Evolutionary conservation across 805 yeast species (phyloP).

Genomic region (Spathaspora arborariae): DNA sequence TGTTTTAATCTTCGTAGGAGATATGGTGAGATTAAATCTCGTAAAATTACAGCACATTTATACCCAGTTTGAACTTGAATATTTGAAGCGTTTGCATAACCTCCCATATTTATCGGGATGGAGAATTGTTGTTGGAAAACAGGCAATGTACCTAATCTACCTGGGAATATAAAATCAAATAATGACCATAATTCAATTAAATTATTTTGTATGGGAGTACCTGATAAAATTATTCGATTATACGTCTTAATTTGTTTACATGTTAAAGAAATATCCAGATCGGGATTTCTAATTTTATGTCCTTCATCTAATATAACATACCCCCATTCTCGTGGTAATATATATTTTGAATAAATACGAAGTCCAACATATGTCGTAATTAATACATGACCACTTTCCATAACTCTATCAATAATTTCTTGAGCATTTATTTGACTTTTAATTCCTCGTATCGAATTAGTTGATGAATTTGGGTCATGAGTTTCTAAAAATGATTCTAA

Average conservation of each 20-base stretch:
- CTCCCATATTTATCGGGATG: constrained; percentile 92
- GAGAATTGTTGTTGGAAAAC: constrained; percentile 92
- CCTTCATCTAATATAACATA: constrained; percentile 94
- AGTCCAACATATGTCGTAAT: constrained; percentile 92
- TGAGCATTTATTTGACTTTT: constrained; percentile 38
- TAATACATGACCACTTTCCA: constrained; percentile 72
- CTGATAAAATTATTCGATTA: constrained; percentile 85
- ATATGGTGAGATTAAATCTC: constrained; percentile 89
- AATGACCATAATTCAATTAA: constrained; percentile 89
- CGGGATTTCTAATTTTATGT: constrained; percentile 93
- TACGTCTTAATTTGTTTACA: constrained; percentile 82
- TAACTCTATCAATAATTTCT: constrained; percentile 53
- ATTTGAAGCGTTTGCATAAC: constrained; percentile 95
- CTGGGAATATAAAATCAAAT: constrained; percentile 94
- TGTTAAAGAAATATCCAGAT: constrained; percentile 77
- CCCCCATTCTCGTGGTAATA: constrained; percentile 78
- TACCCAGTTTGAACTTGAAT: constrained; percentile 95
- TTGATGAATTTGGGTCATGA: constrained; percentile 29
- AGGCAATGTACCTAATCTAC: constrained; percentile 90
- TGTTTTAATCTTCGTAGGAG: constrained; percentile 80
- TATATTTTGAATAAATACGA: constrained; percentile 56
- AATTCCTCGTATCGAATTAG: constrained; percentile 21
- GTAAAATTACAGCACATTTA: constrained; percentile 86
- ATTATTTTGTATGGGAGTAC: constrained; percentile 96
- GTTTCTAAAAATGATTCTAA: constrained; percentile 49